A percentile compares a stretch with the other conserved stretches of the same genome.
Evolutionary conservation across 2,329 filamentous ascomycete genomes (phyloP).

Genomic region (Scedosporium minutisporum): DNA sequence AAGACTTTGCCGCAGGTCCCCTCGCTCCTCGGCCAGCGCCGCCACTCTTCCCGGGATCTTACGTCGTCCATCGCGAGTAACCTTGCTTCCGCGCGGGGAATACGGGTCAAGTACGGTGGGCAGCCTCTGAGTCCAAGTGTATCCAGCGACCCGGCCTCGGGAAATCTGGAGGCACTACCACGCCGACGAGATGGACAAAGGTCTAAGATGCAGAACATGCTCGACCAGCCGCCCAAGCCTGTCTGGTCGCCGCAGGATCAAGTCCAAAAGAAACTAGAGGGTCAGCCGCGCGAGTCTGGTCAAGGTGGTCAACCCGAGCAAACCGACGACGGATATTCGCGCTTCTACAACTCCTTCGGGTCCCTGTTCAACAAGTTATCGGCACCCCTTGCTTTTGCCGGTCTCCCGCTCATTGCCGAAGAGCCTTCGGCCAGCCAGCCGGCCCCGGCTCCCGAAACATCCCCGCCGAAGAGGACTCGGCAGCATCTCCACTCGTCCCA

Average conservation of each 20-base stretch:
- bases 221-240: constrained; percentile 43
- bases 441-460: constrained; percentile 14
- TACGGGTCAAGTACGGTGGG: constrained; percentile 53
- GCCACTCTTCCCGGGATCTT: constrained; percentile 54
- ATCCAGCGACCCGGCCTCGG: constrained; percentile 63
- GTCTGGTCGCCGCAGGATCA: constrained; percentile 39
- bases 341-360: constrained; percentile 88
- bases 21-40: constrained; percentile 26
- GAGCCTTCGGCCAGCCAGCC: constrained; percentile 22
- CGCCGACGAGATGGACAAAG: constrained; percentile 36
- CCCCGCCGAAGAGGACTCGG: constrained; percentile 26
- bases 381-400: constrained; percentile 84
- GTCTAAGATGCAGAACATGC: constrained; percentile 46
- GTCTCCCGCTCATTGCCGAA: constrained; percentile 63
- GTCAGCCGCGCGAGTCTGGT: constrained; percentile 9
- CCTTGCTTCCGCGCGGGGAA: constrained; percentile 75
- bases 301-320: constrained; percentile 32
- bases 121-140: constrained; percentile 63
- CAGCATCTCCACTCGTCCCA: constrained; percentile 18
- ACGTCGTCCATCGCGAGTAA: constrained; percentile 83
- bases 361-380: constrained; percentile 81
- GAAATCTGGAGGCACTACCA: constrained; percentile 52
- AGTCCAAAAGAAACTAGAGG: constrained; percentile 9
- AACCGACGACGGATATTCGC: constrained; percentile 70
- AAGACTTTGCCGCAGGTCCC: constrained; percentile 9